Base-by-base conservation (phyloP, 164 flowering plant genomes). In the Macadamia integrifolia region DNA sequence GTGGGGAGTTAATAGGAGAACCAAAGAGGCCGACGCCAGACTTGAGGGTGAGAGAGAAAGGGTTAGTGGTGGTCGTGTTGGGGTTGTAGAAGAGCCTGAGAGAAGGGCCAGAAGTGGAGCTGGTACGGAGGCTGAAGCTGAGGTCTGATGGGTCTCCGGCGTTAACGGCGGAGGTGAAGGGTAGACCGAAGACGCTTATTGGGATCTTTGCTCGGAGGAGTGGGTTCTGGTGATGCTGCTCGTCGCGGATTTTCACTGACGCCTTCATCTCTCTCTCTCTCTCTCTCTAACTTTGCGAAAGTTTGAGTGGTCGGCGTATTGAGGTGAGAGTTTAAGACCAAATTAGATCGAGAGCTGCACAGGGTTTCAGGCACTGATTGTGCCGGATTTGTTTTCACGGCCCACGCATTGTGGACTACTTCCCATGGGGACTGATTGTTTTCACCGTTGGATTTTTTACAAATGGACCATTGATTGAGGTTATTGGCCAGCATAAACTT, bases 201-300 rank as follows among this genome's bases (percentile, higher is more conserved):
- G 92, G 92, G 9, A 90, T 48, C 67, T 90, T 88, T 32, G 90
- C 87, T 17, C 78, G 76, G 40, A 86, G 44, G 63, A 87, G 74
- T 13, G 86, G 86, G 59, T 69, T 70, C 10, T 73, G 78, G 58
- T 71, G 73, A 35, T 42, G 70, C 29, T 70, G 70, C 3, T 83
- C 85, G n/a, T 80, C 91, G 29, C 75, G 80, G 65, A 83, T 60
- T 71, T 82, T 84, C 63, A 86, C 64, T 8, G 96, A 90, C 7
- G 84, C 71, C 82, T 89, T 89, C 96, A 89, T 85, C 60, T 61
- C 74, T 70, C 14, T 58, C 49, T 17, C 49, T 28, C 65, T 58
- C 60, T 49, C 68, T 58, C 46, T 43, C n/a, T n/a, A n/a, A n/a
- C n/a, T n/a, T n/a, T n/a, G n/a, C n/a, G n/a, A n/a, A n/a, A n/a